Evolutionary conservation across 2,329 filamentous ascomycete species (phyloP), one percentile per base, ranked within the genome.

Genomic region (Leptographium flavum): DNA sequence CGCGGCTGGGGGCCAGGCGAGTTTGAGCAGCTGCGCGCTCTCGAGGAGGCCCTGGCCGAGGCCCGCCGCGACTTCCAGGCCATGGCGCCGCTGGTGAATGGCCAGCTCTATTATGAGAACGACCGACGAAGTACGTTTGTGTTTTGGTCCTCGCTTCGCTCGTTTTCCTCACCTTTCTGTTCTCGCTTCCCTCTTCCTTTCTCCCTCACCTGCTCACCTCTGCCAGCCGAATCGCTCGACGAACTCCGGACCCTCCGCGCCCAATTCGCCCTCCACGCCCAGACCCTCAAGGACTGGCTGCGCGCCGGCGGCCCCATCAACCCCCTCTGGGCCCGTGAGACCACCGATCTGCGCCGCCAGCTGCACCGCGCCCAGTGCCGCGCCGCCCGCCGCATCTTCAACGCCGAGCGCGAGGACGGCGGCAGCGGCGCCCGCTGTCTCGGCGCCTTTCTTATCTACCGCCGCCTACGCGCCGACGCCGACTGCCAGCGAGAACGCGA

Each of bases 51-150:
- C n/a, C 63, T 79, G 43, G 71, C 76, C 55, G 72, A 76, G 52
- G 74, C 74, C 46, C 74, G 71, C 59, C 68, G 66, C 57, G 74
- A 79, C 59, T 79, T 77, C 51, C 74, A 78, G 60, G 68, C 73
- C 54, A 62, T 79, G 47, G 67, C 67, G 21, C 63, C 64, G 39
- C 61, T 78, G 37, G 66, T 78, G 45, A 71, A 74, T 51, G 73
- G 73, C 27, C 66, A 70, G 53, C 63, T 68, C 39, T 73, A 76
- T 57, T 78, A 78, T 53, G 69, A 76, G 54, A 69, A 70, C 48
- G 73, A 79, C 55, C 63, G 71, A 45, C 70, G 65, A n/a, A 21
- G 39, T 42, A n/a, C 14, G 27, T 42, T 15, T 31, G n/a, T 23
- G 9, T n/a, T 15, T 25, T 28, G 4, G 6, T 39, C 19, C 23